A percentile compares a stretch with the other conserved stretches of the same genome.
Conservation (phyloP, 441 rosid species). For the Syzygium syzygioides region DNA sequence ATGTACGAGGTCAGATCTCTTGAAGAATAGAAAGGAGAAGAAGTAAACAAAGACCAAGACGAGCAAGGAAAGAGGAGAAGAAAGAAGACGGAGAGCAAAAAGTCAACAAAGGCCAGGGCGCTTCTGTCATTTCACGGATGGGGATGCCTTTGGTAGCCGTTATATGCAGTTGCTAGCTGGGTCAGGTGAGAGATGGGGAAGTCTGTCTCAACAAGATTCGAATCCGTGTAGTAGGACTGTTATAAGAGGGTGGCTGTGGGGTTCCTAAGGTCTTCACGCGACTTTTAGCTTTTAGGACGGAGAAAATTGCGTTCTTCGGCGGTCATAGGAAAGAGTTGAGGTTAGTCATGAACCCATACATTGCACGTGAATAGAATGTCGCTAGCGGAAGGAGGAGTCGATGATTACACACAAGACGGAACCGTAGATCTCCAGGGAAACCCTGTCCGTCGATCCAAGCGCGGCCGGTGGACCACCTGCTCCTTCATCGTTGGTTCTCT, state of each 20-base stretch:
- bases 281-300: neutral
- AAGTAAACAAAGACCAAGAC: neutral
- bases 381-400: neutral
- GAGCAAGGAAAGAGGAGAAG: neutral
- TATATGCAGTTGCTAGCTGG: neutral
- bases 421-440: neutral
- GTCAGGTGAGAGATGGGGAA: neutral
- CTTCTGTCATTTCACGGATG: no score
- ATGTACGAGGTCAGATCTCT: accelerated
- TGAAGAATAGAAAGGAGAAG: neutral
- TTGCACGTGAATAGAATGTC: neutral
- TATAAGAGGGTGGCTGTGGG: neutral
- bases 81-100: neutral
- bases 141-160: neutral
- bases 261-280: neutral
- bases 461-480: neutral
- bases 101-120: neutral
- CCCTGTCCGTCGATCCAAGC: neutral
- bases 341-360: neutral
- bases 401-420: neutral
- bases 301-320: neutral
- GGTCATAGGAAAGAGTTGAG: neutral
- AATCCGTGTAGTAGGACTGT: neutral
- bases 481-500: neutral
- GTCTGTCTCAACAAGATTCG: neutral